Conservation (phyloP, 208 protist species). For the Wallacemonas collosoma region DNA sequence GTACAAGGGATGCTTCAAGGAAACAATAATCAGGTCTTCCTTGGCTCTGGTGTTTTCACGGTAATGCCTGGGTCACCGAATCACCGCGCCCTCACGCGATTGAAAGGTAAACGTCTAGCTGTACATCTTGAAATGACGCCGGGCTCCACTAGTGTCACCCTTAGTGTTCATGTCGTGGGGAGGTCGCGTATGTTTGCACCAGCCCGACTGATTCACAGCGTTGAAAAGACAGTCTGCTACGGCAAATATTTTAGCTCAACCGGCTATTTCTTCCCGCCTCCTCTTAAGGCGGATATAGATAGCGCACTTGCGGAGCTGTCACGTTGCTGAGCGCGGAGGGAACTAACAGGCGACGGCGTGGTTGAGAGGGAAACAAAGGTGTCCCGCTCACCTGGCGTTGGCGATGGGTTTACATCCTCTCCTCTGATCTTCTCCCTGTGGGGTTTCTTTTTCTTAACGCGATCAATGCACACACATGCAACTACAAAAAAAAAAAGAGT, state of each 20-base stretch:
- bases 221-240: conserved; percentile 55
- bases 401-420: too few species aligned
- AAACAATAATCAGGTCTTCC: conserved; percentile 8
- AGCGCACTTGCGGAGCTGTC: conserved; percentile 11
- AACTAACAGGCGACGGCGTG: too few species aligned
- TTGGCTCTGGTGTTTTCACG: conserved; percentile 17
- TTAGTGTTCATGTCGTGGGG: conserved; percentile 56
- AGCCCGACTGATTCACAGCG: conserved; percentile 34
- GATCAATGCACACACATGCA: too few species aligned
- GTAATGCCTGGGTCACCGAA: neutral
- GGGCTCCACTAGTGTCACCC: conserved; percentile 29
- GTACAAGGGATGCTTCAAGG: conserved; percentile 12
- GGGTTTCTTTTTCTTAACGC: too few species aligned
- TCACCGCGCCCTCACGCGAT: conserved; percentile 18
- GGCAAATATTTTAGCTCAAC: conserved; percentile 72
- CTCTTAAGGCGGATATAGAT: conserved; percentile 57
- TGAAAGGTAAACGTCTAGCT: conserved; percentile 42
- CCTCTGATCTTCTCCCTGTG: too few species aligned
- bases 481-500: too few species aligned
- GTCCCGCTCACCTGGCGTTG: neutral
- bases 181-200: conserved; percentile 28
- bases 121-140: conserved; percentile 39
- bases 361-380: neutral
- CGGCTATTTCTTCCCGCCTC: conserved; percentile 76
- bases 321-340: neutral